Base-by-base conservation (phyloP, 495 filamentous ascomycete genomes). In the Terfezia claveryi region DNA sequence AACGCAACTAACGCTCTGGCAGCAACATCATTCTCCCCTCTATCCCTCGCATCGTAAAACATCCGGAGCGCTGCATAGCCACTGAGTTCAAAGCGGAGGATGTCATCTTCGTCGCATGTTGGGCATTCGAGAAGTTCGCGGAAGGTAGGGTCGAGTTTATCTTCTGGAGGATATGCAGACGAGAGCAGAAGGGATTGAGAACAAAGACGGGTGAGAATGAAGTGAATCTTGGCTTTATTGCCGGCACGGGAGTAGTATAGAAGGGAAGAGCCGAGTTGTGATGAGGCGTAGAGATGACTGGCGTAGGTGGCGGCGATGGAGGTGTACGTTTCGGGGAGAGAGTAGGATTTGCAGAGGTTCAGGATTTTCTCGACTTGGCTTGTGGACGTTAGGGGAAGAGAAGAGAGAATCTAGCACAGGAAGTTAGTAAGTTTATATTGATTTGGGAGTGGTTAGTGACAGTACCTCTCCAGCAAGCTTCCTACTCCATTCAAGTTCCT, bases 41-140 rank as follows among this genome's bases (percentile, higher is more conserved):
- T 14, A 36, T 62, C 58, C 27, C 63, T 59, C 27, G 55, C 51
- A 10, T 54, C 51, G 46, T 62, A 66, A 23, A 60, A 66, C 20
- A 54, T 55, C 11, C 63, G 53, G 4, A 66, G 54, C 14, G 63
- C 50, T 36, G 62, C 63, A 20, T 66, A 66, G 36, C 63, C 63
- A 27, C 53, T 51, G 51, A 66, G 57, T 41, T 66, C 63, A 49
- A 65, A 65, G 41, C 63, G 63, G 27, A 66, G 63, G 36, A 65
- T 53, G 0, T 61, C 57, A 3, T 57, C 59, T 10, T 51, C 14
- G 9, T 56, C 54, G 9, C 55, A 54, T n/a, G 59, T 54, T 2
- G 63, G 63, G n/a, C 57, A 58, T 27, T 55, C 49, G 41, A 65
- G 55, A 16, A 65, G 59, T 41, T 58, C 36, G 32, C 52, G 9